Base-by-base conservation (phyloP, 2,329 filamentous ascomycete species). In the Aspergillus cejpii region DNA sequence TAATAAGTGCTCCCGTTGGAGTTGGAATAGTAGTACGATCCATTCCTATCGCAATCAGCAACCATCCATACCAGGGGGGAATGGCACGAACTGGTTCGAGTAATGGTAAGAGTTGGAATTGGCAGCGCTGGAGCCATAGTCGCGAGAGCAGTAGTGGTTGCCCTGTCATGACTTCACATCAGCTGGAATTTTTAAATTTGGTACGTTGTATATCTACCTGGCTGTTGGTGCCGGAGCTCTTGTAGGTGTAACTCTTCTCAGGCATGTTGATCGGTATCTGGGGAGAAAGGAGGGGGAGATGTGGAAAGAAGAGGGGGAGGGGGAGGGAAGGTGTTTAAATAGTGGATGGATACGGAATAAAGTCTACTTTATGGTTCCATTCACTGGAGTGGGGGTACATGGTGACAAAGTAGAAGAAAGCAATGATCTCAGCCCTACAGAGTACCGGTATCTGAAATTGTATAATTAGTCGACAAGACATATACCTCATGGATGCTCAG, bases 11-110 rank as follows among this genome's bases (percentile, higher is more conserved):
- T 84, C 11, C 81, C 80, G 51, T 84, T 76, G 37, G 80, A 67
- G 67, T 86, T 87, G 60, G 75, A 78, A 68, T 86, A 87, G 70
- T 87, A 85, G 73, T 87, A 87, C 1, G 80, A 84, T 28, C 82
- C 81, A 54, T 85, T 59, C 17, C 75, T 78, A 33, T 3, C 17
- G 3, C 2, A 11, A 8, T 24, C 8, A 24, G 23, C 23, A 24
- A 4, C 23, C 23, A 24, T 24, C 5, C 23, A 24, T 5, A 24
- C 23, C 23, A n/a, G n/a, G n/a, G n/a, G n/a, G n/a, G n/a, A n/a
- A n/a, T n/a, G n/a, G n/a, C 5, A 62, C 73, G 51, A 60, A 79
- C 76, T 47, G 59, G 71, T 86, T 86, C 41, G 79, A 84, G 61
- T 85, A 86, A 60, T 85, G 81, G 50, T 65, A 67, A 29, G 58